Evolutionary conservation across 2,329 filamentous ascomycete genomes (phyloP), one percentile per base, ranked within the genome.

Genomic region (Ophiostoma ulmi): DNA sequence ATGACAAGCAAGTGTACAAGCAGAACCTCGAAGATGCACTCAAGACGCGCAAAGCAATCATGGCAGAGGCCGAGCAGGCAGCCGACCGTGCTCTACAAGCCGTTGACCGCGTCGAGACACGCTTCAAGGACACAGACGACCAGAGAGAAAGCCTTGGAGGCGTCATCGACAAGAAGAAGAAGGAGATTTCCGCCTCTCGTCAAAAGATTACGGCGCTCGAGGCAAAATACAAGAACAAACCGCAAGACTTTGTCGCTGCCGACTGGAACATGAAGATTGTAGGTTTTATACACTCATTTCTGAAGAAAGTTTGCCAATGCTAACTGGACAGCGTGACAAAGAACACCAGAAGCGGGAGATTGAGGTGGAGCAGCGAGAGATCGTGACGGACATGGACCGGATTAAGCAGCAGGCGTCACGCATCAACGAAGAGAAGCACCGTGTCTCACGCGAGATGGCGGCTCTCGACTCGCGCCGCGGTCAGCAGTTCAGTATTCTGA

Each of bases 251-350:
- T 76, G 88, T 95, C 76, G 79, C 87, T 11, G 82, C 84, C 5
- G 87, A 87, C 5, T 94, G 88, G 81, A 95, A 94, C 74, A 85
- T 88, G 69, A 87, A 87, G 73, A 90, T 93, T 78, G 52, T 26
- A 14, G 13, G 38, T 6, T 35, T 31, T 1, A 31, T 31, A 31
- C 31, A 31, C 31, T 31, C 31, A 31, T 3, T n/a, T 20, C 22
- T 39, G 58, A 0, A 31, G 20, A 14, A 44, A 55, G 39, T 11
- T 5, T 78, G 70, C 20, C 2, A 20, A 41, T 14, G 22, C 71
- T 76, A 71, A 69, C 71, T 65, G 4, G 58, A 38, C 10, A 58
- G 52, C 86, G 88, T 74, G 84, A 86, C 72, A 83, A 89, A 78
- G 86, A 91, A 67, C 83, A 89, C 71, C 80, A 80, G 5, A 73